phyloP scores from a whole-genome alignment of 2,329 filamentous ascomycete species.

The Paracorniculantispora psalliotae region DNA sequence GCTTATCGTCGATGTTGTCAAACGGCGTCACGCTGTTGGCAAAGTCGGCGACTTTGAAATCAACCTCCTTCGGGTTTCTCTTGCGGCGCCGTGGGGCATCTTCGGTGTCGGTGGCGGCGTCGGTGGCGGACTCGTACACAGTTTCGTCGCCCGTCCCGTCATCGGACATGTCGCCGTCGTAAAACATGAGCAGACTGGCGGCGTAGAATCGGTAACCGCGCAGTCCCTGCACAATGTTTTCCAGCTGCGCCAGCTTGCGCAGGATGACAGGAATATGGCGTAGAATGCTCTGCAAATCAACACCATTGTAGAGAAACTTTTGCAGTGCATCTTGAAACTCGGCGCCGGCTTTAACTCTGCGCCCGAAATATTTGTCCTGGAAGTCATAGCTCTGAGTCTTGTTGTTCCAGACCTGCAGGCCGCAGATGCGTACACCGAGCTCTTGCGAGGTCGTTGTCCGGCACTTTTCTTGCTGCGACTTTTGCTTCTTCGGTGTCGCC shows the following conservation, averaged over 20 bases:
- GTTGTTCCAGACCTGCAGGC: slow-evolving; percentile 93
- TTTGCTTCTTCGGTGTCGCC: slow-evolving; percentile 84
- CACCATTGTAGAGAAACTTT: slow-evolving; percentile 85
- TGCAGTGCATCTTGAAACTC: slow-evolving; percentile 88
- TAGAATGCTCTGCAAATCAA: slow-evolving; percentile 72
- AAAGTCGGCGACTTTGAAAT: slow-evolving; percentile 97
- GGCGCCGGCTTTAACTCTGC: slow-evolving; percentile 76
- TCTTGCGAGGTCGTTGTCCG: slow-evolving; percentile 85
- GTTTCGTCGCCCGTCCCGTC: slow-evolving; percentile 45
- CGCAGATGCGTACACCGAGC: slow-evolving; percentile 88
- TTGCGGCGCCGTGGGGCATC: slow-evolving; percentile 43
- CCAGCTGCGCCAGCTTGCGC: slow-evolving; percentile 75
- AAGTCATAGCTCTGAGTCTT: slow-evolving; percentile 83
- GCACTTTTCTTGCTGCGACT: slow-evolving; percentile 90
- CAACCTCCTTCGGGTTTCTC: slow-evolving; percentile 59
- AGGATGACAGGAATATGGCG: slow-evolving; percentile 85
- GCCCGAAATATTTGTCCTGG: slow-evolving; percentile 95
- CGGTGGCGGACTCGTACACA: slow-evolving; percentile 52
- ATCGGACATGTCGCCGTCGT: slow-evolving; percentile 72
- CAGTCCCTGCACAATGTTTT: slow-evolving; percentile 74
- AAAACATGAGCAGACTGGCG: slow-evolving; percentile 89
- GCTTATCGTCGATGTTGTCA: slow-evolving; percentile 57
- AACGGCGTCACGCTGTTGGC: slow-evolving; percentile 93
- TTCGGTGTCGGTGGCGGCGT: slow-evolving; percentile 54
- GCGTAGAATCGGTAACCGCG: slow-evolving; percentile 92